Evolutionary conservation across 441 rosid species (phyloP).

Genomic region (California macrophylla): DNA sequence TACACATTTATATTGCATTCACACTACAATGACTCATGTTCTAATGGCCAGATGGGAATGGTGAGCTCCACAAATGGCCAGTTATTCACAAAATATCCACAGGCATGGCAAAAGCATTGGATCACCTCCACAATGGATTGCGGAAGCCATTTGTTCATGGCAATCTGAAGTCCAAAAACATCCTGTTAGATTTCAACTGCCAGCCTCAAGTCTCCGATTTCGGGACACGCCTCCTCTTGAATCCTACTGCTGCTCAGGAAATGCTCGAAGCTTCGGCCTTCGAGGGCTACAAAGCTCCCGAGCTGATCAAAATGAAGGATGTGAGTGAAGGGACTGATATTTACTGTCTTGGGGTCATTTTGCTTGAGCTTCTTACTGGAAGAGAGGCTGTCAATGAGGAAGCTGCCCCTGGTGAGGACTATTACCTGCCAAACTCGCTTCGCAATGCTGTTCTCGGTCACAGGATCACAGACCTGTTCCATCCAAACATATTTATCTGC

Average conservation of each 20-base stretch:
- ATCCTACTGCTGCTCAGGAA: slow-evolving; percentile 53
- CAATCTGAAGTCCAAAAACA: slow-evolving; percentile 71
- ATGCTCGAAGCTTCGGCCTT: slow-evolving; percentile 62
- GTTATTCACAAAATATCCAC: slow-evolving; percentile 42
- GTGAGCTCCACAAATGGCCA: slow-evolving; percentile 48
- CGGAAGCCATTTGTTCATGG: slow-evolving; percentile 60
- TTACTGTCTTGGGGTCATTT: slow-evolving; percentile 61
- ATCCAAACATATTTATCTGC: slow-evolving; percentile 44
- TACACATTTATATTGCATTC: background rate
- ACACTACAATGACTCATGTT: slow-evolving; percentile 1
- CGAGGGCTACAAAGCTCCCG: slow-evolving; percentile 83
- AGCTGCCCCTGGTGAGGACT: slow-evolving; percentile 53
- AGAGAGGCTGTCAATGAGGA: slow-evolving; percentile 54
- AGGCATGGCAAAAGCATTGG: slow-evolving; percentile 60
- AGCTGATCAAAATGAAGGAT: slow-evolving; percentile 76
- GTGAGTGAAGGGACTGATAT: slow-evolving; percentile 56
- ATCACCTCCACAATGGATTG: slow-evolving; percentile 62
- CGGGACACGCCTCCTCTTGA: slow-evolving; percentile 61
- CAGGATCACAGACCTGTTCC: slow-evolving; percentile 52
- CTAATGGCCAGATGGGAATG: slow-evolving; percentile 43
- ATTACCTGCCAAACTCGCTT: slow-evolving; percentile 50
- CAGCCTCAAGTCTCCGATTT: slow-evolving; percentile 56
- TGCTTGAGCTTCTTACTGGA: slow-evolving; percentile 72
- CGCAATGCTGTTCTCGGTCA: slow-evolving; percentile 51
- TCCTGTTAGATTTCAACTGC: slow-evolving; percentile 45